These are phyloP conservation scores for Aspergillus heteromorphus DNA, from an alignment of 495 filamentous ascomycete genomes.

Conservation along the genomic window DNA sequence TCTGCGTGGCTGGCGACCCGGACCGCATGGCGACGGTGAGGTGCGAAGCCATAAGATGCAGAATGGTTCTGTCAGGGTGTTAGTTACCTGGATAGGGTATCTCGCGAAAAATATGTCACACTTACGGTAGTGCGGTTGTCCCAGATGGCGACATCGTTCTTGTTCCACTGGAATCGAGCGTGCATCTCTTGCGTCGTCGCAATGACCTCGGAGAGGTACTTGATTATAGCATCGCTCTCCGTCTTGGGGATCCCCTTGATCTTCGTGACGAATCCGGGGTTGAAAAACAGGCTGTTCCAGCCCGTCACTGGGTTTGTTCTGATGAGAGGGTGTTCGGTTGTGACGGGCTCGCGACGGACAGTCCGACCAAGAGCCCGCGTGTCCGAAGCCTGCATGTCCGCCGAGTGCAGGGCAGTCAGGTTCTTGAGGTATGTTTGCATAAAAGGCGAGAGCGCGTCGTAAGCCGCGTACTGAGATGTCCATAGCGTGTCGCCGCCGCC, in stretches of 20 bases:
- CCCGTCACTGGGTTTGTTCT: slow-evolving; percentile 65
- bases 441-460: slow-evolving; percentile 59
- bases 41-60: slow-evolving; percentile 57
- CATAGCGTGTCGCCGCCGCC: slow-evolving; percentile 74
- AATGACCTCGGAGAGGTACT: slow-evolving; percentile 60
- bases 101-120: neutral
- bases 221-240: slow-evolving; percentile 62
- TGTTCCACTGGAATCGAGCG: slow-evolving; percentile 65
- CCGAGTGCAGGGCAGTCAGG: slow-evolving; percentile 66
- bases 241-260: slow-evolving; percentile 63
- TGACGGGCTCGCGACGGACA: slow-evolving; percentile 63
- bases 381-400: slow-evolving; percentile 64
- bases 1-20: slow-evolving; percentile 57
- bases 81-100: neutral
- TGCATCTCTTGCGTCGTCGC: slow-evolving; percentile 61
- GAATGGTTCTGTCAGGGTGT: slow-evolving; percentile 46
- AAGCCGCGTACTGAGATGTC: slow-evolving; percentile 69
- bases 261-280: slow-evolving; percentile 69
- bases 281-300: slow-evolving; percentile 71
- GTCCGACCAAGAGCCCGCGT: slow-evolving; percentile 54
- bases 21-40: slow-evolving; percentile 57
- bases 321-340: slow-evolving; percentile 46
- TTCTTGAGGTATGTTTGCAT: slow-evolving; percentile 70
- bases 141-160: slow-evolving; percentile 69
- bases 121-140: slow-evolving; percentile 59